Conservation (phyloP, 2,329 filamentous ascomycete genomes). For the Blastomyces parvus region DNA sequence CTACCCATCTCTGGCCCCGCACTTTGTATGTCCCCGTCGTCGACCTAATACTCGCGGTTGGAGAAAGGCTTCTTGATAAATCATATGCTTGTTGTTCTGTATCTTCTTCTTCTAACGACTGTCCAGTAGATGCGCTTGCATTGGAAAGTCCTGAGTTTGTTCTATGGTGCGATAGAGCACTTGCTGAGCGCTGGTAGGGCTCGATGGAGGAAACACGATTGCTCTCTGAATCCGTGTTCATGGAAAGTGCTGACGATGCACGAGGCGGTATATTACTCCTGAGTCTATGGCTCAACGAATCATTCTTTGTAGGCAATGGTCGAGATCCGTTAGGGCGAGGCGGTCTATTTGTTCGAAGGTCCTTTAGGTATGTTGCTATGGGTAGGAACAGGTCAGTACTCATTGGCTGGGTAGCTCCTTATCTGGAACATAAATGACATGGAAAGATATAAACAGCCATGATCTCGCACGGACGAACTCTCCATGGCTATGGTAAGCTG, state of each 20-base stretch:
- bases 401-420: neutral
- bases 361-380: constrained; percentile 50
- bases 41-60: constrained; percentile 26
- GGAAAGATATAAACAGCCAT: neutral
- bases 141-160: constrained; percentile 21
- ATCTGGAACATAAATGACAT: constrained; percentile 14
- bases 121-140: constrained; percentile 24
- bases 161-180: constrained; percentile 34
- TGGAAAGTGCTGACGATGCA: constrained; percentile 37
- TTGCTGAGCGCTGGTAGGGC: constrained; percentile 29
- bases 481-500: neutral
- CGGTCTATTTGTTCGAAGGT: constrained; percentile 49
- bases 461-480: neutral
- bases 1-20: constrained; percentile 45
- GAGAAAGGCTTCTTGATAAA: constrained; percentile 30
- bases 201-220: constrained; percentile 17
- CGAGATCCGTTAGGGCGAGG: constrained; percentile 51
- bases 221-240: constrained; percentile 21
- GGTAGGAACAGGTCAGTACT: constrained; percentile 1
- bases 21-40: constrained; percentile 42
- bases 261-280: constrained; percentile 30
- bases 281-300: constrained; percentile 20
- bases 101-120: constrained; percentile 30
- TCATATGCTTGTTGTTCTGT: constrained; percentile 22
- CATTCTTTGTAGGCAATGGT: constrained; percentile 46